Conservation (phyloP, 108 stramenopile species). For the Licmophora abbreviata region DNA sequence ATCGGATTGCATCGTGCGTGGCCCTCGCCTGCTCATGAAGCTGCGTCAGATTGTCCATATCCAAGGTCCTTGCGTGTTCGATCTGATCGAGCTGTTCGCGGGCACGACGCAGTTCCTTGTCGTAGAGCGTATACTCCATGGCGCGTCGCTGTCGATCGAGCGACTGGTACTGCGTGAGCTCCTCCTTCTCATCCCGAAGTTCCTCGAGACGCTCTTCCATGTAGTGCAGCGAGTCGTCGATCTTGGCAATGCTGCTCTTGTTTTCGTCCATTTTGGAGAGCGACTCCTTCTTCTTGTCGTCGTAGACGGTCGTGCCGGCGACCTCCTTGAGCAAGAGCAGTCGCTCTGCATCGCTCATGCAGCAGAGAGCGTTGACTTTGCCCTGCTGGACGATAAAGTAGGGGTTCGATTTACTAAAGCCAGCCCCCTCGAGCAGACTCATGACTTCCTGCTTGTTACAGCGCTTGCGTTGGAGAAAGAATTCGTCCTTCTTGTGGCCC, state of each 20-base stretch:
- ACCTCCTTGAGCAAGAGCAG: slow-evolving; percentile 93
- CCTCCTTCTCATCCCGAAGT: slow-evolving; percentile 94
- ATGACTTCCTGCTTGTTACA: slow-evolving; percentile 90
- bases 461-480: slow-evolving; percentile 95
- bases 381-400: slow-evolving; percentile 99
- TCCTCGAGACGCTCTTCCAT: slow-evolving; percentile 88
- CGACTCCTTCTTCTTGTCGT: slow-evolving; percentile 93
- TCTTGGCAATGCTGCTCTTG: slow-evolving; percentile 72
- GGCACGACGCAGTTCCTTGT: slow-evolving; percentile 86
- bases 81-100: slow-evolving; percentile 65
- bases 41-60: slow-evolving; percentile 34
- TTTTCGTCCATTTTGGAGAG: slow-evolving; percentile 93
- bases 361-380: slow-evolving; percentile 92
- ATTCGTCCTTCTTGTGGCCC: slow-evolving; percentile 99
- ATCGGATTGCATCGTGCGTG: slow-evolving; percentile 60
- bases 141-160: slow-evolving; percentile 90
- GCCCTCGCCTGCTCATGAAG: slow-evolving; percentile 54
- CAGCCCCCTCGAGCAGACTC: slow-evolving; percentile 92
- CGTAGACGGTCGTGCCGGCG: slow-evolving; percentile 95
- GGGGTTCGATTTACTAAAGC: slow-evolving; percentile 96
- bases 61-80: slow-evolving; percentile 64
- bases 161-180: slow-evolving; percentile 84
- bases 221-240: slow-evolving; percentile 79
- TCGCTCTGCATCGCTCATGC: slow-evolving; percentile 92
- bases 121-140: slow-evolving; percentile 93